phyloP scores from a whole-genome alignment of 2,329 filamentous ascomycete genomes.

The Ceratocystis harringtonii region DNA sequence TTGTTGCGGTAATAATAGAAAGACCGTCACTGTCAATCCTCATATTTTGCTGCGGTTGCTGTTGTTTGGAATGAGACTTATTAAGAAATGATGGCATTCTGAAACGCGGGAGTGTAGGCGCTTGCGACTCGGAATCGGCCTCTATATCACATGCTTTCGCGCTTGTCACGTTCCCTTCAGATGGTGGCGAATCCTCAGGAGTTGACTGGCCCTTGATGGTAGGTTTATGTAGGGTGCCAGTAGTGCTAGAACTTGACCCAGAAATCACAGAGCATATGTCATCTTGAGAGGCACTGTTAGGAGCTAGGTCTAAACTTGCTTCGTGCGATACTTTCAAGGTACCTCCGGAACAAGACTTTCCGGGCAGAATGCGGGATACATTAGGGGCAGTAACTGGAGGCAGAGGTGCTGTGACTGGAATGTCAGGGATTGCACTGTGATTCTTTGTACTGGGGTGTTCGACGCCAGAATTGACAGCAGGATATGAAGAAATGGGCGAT shows the following conservation, averaged over 20 bases:
- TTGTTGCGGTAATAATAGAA: constrained; percentile 1
- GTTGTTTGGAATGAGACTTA: neutral
- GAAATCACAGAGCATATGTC: neutral
- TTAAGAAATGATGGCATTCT: neutral
- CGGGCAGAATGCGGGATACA: neutral
- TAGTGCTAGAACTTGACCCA: neutral
- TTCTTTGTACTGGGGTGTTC: neutral
- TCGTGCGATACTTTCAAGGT: too few species aligned
- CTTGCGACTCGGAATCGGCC: neutral
- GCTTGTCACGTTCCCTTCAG: neutral
- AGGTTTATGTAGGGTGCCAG: neutral
- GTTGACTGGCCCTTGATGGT: neutral
- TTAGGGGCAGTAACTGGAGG: neutral
- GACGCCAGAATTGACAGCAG: neutral
- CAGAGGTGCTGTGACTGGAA: neutral
- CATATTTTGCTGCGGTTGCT: neutral
- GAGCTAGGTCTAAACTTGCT: too few species aligned
- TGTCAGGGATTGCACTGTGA: neutral
- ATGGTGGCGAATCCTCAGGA: neutral
- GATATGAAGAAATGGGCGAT: neutral
- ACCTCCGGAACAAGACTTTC: neutral
- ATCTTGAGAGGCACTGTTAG: too few species aligned
- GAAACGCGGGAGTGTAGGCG: neutral
- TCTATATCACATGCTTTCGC: neutral
- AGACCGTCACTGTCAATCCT: neutral